Evolutionary conservation across 177 flowering plant genomes (phyloP), one percentile per base, ranked within the genome.

Genomic region (Telopea speciosissima): DNA sequence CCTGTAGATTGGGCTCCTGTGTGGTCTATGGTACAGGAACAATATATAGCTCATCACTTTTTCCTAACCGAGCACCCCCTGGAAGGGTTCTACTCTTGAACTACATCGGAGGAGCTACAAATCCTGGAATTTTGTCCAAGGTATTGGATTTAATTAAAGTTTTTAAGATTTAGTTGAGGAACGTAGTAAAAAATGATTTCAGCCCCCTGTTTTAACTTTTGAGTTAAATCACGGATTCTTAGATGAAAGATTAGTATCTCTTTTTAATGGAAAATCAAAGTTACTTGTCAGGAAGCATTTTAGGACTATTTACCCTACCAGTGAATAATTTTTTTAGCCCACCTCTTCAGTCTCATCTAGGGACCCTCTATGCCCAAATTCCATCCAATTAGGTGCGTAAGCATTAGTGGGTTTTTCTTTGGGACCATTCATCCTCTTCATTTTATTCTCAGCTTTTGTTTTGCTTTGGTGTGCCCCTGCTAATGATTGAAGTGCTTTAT

Each of bases 81-180:
- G 99, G 96, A 66, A 88, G 93, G 76, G 81, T 89, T 72, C 80
- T 95, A 74, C 97, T 92, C 68, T 75, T 92, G 76, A 95, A 91
- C 82, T 90, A 84, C 79, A 95, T 92, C 73, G 99, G 99, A 67
- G 99, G 99, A 22, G 97, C 97, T 24, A 91, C 94, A 10, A 95
- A 95, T 81, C 67, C 93, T 73, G 94, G 89, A 68, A 92, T 95
- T 68, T 40, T 87, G 71, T 79, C 89, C 65, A 88, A 90, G 99
- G 99, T 89, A 72, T 17, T 89, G 70, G 19, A 74, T 52, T 33
- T 14, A 21, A 24, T 13, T 49, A 16, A 49, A 36, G 40, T 36
- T 16, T 9, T 49, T 49, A 49, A 49, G 54, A 49, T 49, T 49
- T 49, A 49, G 19, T 49, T 49, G 54, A 49, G 14, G 17, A 49